Conservation (phyloP, 495 filamentous ascomycete species). For the Cercophora newfieldiana region DNA sequence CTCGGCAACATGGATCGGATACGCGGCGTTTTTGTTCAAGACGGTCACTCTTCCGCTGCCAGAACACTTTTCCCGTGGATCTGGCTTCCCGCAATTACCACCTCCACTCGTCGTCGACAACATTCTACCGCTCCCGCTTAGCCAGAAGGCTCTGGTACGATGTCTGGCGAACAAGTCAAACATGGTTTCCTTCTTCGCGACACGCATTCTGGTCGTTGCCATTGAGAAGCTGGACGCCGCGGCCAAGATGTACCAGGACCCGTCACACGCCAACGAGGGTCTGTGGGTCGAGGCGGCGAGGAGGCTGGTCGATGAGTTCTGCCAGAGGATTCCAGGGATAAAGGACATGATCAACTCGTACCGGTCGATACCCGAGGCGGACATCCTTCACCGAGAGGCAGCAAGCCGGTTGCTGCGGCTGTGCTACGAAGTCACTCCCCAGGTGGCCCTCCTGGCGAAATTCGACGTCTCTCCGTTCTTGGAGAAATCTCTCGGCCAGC, state of each 20-base stretch:
- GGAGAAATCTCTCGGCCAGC: slow-evolving; percentile 59
- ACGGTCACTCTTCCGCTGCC: slow-evolving; percentile 73
- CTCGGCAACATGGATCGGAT: slow-evolving; percentile 90
- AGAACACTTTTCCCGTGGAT: slow-evolving; percentile 58
- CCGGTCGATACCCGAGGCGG: slow-evolving; percentile 60
- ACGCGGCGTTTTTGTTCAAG: slow-evolving; percentile 81
- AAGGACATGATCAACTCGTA: slow-evolving; percentile 74
- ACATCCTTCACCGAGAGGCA: slow-evolving; percentile 76
- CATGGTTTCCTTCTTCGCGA: slow-evolving; percentile 78
- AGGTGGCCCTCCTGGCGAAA: slow-evolving; percentile 74
- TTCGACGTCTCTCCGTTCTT: slow-evolving; percentile 81
- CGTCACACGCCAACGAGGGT: slow-evolving; percentile 40
- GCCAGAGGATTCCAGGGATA: slow-evolving; percentile 71
- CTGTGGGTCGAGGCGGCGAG: slow-evolving; percentile 67
- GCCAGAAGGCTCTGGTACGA: slow-evolving; percentile 68
- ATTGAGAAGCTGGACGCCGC: slow-evolving; percentile 73
- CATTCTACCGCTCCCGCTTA: slow-evolving; percentile 81
- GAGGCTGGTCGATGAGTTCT: slow-evolving; percentile 71
- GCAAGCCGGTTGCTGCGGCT: slow-evolving; percentile 69
- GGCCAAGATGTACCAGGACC: slow-evolving; percentile 53
- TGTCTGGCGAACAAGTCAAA: slow-evolving; percentile 74
- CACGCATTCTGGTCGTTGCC: slow-evolving; percentile 72
- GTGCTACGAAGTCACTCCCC: slow-evolving; percentile 80
- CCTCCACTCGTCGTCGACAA: slow-evolving; percentile 81
- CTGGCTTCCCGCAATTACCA: slow-evolving; percentile 60